Percentiles rank a stretch among this genome's conserved stretches.
These are phyloP conservation scores for Curvularia lunata DNA, from an alignment of 2,329 filamentous ascomycete species.

Conservation along the genomic window DNA sequence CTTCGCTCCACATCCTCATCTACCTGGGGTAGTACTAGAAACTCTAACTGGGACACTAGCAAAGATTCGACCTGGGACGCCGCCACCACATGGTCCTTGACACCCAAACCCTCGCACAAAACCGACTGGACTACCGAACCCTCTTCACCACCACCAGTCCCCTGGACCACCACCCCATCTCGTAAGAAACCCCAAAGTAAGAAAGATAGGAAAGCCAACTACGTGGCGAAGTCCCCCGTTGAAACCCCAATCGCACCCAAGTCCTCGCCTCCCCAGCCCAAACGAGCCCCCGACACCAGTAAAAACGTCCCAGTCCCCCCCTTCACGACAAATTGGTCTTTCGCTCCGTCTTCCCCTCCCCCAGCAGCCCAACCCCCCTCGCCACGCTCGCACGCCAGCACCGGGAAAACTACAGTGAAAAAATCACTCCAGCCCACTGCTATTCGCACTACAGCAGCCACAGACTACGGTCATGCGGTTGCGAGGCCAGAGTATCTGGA, in stretches of 20 bases:
- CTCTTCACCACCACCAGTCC: no score
- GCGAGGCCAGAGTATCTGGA: slow-evolving; percentile 53
- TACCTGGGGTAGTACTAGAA: slow-evolving; percentile 16
- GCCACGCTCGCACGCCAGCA: slow-evolving; percentile 20
- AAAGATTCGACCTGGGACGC: slow-evolving; percentile 4
- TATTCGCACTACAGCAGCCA: slow-evolving; percentile 45
- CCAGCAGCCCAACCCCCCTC: background rate
- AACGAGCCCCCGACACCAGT: no score
- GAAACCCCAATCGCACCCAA: no score
- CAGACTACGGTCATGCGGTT: slow-evolving; percentile 48
- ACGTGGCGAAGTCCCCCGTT: no score
- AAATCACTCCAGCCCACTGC: slow-evolving; percentile 27
- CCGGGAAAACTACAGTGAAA: slow-evolving; percentile 11
- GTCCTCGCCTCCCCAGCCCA: no score
- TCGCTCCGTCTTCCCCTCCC: slow-evolving; percentile 22
- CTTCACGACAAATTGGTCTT: slow-evolving; percentile 43
- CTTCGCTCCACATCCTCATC: slow-evolving; percentile 1
- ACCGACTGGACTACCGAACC: no score
- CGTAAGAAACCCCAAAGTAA: no score
- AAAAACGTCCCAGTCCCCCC: background rate
- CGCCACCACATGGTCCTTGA: background rate
- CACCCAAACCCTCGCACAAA: background rate
- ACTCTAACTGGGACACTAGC: background rate
- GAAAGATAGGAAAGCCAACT: no score
- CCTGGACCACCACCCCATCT: no score